Evolutionary conservation across 352 stramenopile species (phyloP), one percentile per base, ranked within the genome.

Genomic region (Pythium chondricola): DNA sequence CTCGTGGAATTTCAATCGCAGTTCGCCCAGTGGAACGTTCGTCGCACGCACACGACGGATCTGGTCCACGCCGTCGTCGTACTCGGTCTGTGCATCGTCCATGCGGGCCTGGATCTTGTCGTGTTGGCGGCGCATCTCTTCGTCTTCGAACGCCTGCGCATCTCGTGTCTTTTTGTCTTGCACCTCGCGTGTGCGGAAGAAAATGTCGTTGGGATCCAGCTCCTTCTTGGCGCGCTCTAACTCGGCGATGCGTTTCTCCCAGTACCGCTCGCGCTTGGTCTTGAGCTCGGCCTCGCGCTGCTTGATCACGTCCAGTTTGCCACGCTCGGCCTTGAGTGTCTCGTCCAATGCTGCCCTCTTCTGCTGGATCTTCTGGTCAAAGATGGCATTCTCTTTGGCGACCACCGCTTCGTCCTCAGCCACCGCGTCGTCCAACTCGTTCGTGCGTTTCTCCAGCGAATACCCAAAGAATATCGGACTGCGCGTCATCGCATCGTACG

Each of bases 401-500:
- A 43, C 58, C 0, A 66, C 33, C 4, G 33, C 52, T 35, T 32
- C 37, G 50, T 84, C 60, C 21, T 67, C 64, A 6, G 54, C 53
- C 4, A 80, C 35, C 22, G 46, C 58, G 30, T 71, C 63, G 2
- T 63, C 61, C 13, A 85, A 51, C 27, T 67, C 57, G 31, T 82
- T 68, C 2, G 29, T 58, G 4, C 65, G 52, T 16, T 73, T 82
- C 30, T 75, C 58, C 3, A 61, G 55, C 0, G 69, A 66, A 43
- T 87, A 90, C 1, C 81, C 77, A 47, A 93, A 93, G 53, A 88
- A 90, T 4, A 86, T 58, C 0, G 78, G 78, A 42, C 61, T 87
- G 21, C 75, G 58, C 6, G 52, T 61, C 2, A 61, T 43, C 9
- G 70, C 37, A 36, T 93, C 63, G 32, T 85, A 88, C 4, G 52